Base-by-base conservation (phyloP, 2,329 filamentous ascomycete species). In the Cadophora luteo-olivacea region DNA sequence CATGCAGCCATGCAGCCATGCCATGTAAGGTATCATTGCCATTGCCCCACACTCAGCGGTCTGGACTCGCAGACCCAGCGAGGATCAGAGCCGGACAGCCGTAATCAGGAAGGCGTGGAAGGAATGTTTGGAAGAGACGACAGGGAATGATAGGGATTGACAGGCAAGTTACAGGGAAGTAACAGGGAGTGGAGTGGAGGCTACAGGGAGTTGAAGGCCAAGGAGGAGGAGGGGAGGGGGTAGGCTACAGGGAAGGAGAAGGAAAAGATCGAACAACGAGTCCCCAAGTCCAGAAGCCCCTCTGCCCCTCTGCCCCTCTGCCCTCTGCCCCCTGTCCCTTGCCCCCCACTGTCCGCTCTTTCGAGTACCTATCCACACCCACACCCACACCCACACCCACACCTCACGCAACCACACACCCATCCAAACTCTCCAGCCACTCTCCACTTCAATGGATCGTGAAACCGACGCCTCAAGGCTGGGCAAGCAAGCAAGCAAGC, bases 401-500 rank as follows among this genome's bases (percentile, higher is more conserved):
- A 4, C 12, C 52, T 4, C 52, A 2, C 2, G 11, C n/a, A n/a
- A n/a, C n/a, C 29, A 29, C 29, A 29, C 29, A 29, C 29, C 29
- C 19, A 25, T 1, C n/a, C 29, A 22, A 9, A 9, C 4, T 45
- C 57, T 60, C 22, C 11, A 60, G 57, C 57, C 57, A 60, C 57
- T 60, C n/a, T 41, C 45, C 22, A 5, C 16, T 11, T 19, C 5
- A 29, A 29, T 29, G 33, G 55, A 58, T 58, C 32, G 33, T 58
- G 55, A 38, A 58, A 58, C 55, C 33, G n/a, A 58, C 55, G 55
- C 55, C 55, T 58, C 55, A 60, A 19, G 14, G n/a, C 57, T 24
- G 24, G 57, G 52, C 45, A 48, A 22, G 3, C 33, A 25, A 38
- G 33, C 19, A n/a, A n/a, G 29, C 29, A 5, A 29, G 29, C 29